Evolutionary conservation across 768 basidiomycete species (phyloP).

Genomic region (Pleurotus tuber-regium): DNA sequence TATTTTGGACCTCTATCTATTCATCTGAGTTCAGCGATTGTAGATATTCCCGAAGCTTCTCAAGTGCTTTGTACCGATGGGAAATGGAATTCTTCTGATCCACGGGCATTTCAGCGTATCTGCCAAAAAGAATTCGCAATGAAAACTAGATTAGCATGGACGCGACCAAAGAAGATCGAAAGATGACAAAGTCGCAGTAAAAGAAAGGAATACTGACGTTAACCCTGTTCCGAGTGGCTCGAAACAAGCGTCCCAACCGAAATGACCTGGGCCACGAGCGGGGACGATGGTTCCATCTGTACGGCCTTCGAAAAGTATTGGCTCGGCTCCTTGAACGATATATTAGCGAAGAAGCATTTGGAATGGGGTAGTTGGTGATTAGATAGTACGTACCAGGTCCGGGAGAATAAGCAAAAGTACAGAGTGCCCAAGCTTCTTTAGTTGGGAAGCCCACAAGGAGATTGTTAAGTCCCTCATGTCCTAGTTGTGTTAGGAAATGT

Average conservation of each 20-base stretch:
- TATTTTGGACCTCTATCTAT: background rate
- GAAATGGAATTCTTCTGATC: constrained; percentile 71
- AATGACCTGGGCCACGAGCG: constrained; percentile 70
- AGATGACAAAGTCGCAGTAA: background rate
- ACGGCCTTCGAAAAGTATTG: constrained; percentile 74
- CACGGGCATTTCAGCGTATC: constrained; percentile 75
- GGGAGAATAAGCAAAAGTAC: constrained; percentile 92
- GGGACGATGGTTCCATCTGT: constrained; percentile 91
- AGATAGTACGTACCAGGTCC: constrained; percentile 70
- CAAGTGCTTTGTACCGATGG: constrained; percentile 73
- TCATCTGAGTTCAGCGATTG: constrained; percentile 23
- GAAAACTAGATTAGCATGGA: no score
- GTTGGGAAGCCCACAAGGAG: constrained; percentile 76
- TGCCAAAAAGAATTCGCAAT: constrained; percentile 27
- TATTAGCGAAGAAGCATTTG: background rate
- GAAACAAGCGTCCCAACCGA: constrained; percentile 93
- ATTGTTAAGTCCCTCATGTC: constrained; percentile 88
- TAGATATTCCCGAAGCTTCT: constrained; percentile 56
- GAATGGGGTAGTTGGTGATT: no score
- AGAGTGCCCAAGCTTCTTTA: constrained; percentile 83
- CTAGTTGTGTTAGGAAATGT: constrained; percentile 78
- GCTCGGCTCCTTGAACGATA: constrained; percentile 46
- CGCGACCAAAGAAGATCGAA: no score
- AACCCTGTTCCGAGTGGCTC: constrained; percentile 70
- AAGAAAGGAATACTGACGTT: constrained; percentile 54